Conservation (phyloP, 2,329 filamentous ascomycete species). For the Colletotrichum costaricense region DNA sequence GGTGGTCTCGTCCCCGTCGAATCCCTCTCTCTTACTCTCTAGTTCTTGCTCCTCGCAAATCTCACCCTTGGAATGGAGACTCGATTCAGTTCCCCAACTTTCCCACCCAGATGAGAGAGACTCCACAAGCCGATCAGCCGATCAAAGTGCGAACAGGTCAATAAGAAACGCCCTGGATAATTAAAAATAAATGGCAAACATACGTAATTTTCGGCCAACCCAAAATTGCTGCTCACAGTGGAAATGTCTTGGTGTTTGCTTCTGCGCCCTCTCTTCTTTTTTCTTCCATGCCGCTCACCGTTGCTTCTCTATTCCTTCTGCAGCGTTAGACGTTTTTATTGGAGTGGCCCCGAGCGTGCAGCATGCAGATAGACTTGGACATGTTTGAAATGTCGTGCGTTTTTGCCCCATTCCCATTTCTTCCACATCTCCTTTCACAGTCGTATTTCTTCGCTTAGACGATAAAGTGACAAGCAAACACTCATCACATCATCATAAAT, state of each 20-base stretch:
- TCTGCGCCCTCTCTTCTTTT: background rate
- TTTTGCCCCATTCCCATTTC: background rate
- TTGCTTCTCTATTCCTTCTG: slow-evolving; percentile 4
- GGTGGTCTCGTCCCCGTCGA: background rate
- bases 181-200: background rate
- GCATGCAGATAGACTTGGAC: background rate
- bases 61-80: background rate
- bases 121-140: slow-evolving; percentile 22
- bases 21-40: background rate
- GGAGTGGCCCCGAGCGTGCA: background rate
- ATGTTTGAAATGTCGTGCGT: background rate
- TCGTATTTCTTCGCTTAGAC: slow-evolving; percentile 5
- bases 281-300: background rate
- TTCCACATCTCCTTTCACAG: background rate
- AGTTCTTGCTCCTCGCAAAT: background rate
- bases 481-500: slow-evolving; percentile 8
- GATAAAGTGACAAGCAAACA: background rate
- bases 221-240: background rate
- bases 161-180: background rate
- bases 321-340: slow-evolving; percentile 1
- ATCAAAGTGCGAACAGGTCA: background rate
- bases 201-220: background rate
- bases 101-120: background rate
- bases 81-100: slow-evolving; percentile 1
- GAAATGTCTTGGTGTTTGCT: background rate